Conservation (phyloP, 768 basidiomycete genomes). For the Coprinopsis sp. region DNA sequence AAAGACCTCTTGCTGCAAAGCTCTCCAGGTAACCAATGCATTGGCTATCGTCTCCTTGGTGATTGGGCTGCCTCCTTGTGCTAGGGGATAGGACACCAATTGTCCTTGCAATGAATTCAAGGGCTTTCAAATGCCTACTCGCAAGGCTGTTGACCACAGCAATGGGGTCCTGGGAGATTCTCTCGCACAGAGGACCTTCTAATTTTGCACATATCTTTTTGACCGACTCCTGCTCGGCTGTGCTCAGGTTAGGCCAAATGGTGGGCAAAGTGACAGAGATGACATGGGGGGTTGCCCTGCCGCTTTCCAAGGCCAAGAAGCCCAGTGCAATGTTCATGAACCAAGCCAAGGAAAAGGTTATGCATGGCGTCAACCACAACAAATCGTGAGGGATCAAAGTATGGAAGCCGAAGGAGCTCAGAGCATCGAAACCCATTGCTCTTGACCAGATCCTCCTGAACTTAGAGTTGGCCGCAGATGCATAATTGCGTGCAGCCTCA, state of each 20-base stretch:
- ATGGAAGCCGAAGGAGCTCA: constrained; percentile 28
- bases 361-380: constrained; percentile 35
- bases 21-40: background rate
- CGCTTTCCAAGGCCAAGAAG: constrained; percentile 15
- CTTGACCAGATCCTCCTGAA: too few species aligned
- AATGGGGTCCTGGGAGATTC: background rate
- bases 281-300: background rate
- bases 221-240: background rate
- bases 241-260: background rate
- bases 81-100: background rate
- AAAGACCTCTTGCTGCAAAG: background rate
- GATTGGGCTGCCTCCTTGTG: background rate
- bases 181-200: background rate
- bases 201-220: background rate
- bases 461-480: too few species aligned
- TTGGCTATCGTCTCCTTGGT: background rate
- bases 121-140: background rate
- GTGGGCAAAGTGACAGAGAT: background rate
- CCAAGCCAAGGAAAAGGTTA: constrained; percentile 25
- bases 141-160: background rate
- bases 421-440: too few species aligned
- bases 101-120: background rate
- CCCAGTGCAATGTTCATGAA: constrained; percentile 22
- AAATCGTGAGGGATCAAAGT: constrained; percentile 27
- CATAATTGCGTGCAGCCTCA: too few species aligned